Base-by-base conservation (phyloP, 2,329 filamentous ascomycete genomes). In the Capronia americana region DNA sequence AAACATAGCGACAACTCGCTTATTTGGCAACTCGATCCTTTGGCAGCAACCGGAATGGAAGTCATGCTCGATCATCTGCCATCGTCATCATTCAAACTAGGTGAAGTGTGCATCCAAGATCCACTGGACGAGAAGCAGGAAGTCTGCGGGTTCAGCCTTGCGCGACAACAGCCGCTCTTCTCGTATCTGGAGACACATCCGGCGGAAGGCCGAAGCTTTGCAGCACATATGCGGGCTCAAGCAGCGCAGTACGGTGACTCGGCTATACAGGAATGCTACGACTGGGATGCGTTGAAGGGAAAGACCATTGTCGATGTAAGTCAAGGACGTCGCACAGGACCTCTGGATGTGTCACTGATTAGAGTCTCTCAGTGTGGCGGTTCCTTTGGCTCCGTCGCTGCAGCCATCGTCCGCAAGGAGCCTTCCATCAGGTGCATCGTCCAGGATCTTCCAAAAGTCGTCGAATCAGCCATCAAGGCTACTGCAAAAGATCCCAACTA, bases 401-500 rank as follows among this genome's bases (percentile, higher is more conserved):
- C 44, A 24, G 56, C 65, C n/a, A 65, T 61, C 28, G 50, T 61
- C 48, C 38, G 61, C 32, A 62, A 65, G 57, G 57, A 46, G 32
- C 57, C 61, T 26, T 32, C 28, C 24, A 58, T 64, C n/a, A 20
- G 20, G 23, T 64, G 56, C 28, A 57, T 59, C 17, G 57, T 67
- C 12, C 83, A 87, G 69, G 85, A 86, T 66, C 74, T 82, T 5
- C 77, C 79, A 0, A 72, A 75, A 2, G 80, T 85, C 20, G 61
- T 76, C 57, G 68, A 72, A 51, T 65, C 59, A 11, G 65, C 57
- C 23, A 65, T 75, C 20, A 71, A 73, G 17, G 67, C 70, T 48
- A 78, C 83, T 75, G 72, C 71, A 1, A 76, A 85, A 63, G 79
- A 85, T 67, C 48, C 60, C 24, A 55, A 41, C 60, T 63, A 59